These are phyloP conservation scores for Trichoderma erinaceum DNA, from an alignment of 495 filamentous ascomycete genomes.

Conservation along the genomic window DNA sequence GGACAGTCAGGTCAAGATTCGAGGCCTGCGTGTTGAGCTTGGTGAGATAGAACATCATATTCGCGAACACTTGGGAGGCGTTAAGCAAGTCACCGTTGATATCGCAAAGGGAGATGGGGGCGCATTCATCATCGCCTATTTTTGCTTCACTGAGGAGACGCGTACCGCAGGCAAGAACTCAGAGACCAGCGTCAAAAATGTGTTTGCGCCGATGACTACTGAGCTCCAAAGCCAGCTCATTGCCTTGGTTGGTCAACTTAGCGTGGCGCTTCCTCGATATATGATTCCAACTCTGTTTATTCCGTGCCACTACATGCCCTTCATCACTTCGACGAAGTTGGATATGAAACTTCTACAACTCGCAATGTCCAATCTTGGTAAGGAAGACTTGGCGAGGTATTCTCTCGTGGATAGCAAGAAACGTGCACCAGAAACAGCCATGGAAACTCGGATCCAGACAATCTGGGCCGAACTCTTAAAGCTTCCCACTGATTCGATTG, in stretches of 20 bases:
- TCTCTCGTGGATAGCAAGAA: slow-evolving; percentile 15
- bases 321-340: slow-evolving; percentile 52
- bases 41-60: slow-evolving; percentile 12
- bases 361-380: neutral
- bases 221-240: neutral
- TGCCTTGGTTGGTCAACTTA: slow-evolving; percentile 13
- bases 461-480: neutral
- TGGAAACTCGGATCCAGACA: slow-evolving; percentile 10
- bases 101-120: slow-evolving; percentile 24
- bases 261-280: slow-evolving; percentile 17
- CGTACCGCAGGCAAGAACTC: slow-evolving; percentile 29
- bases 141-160: slow-evolving; percentile 23
- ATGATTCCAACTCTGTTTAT: slow-evolving; percentile 23
- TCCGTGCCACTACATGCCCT: slow-evolving; percentile 6
- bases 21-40: slow-evolving; percentile 12
- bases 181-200: slow-evolving; percentile 16
- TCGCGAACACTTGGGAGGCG: neutral
- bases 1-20: slow-evolving; percentile 21
- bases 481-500: slow-evolving; percentile 25
- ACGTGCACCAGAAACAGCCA: slow-evolving; percentile 3
- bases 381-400: slow-evolving; percentile 1
- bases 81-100: slow-evolving; percentile 19
- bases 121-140: slow-evolving; percentile 33
- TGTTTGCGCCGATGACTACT: neutral
- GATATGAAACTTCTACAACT: slow-evolving; percentile 7